Base-by-base conservation (phyloP, 805 yeast genomes). In the Jamesozyma jinghongensis region DNA sequence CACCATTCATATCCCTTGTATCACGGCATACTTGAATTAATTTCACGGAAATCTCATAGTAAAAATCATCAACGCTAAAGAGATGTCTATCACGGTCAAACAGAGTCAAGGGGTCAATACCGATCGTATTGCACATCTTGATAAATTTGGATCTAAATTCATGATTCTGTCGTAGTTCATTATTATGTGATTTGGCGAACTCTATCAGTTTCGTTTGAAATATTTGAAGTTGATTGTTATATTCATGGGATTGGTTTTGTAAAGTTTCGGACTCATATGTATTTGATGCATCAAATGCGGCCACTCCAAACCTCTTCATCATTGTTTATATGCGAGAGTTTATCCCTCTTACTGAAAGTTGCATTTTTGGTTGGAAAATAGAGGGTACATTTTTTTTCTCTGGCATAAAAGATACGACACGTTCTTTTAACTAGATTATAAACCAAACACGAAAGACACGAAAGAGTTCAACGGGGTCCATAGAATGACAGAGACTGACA, bases 1-100 rank as follows among this genome's bases (percentile, higher is more conserved):
- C 97, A 13, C 97, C 97, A 55, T 85, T 88, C 44, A 79, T 64
- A 42, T 73, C 79, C 47, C 80, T 64, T 2, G 90, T 81, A 19
- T 69, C 67, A 40, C 80, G 76, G 53, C 94, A 84, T 3, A 80
- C 67, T 51, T 87, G 95, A 12, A 87, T 80, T 13, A 87, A 67
- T 42, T 80, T 74, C 12, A 85, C 81, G 3, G 85, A 77, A 16
- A 90, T 61, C 31, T 81, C 86, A 44, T 77, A 74, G 46, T 71
- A 70, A 49, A 73, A 81, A 50, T 81, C 87, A 34, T 59, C 54
- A 31, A 62, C 57, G 30, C 48, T 54, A 34, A 54, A 54, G 19
- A 57, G 47, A 43, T 57, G 62, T 19, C 53, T 47, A 38, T 61
- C 57, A 29, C 57, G 57, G 33, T 60, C 58, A 26, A 62, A 63